Evolutionary conservation across 805 yeast genomes (phyloP).

Genomic region (Wickerhamiella galacta): DNA sequence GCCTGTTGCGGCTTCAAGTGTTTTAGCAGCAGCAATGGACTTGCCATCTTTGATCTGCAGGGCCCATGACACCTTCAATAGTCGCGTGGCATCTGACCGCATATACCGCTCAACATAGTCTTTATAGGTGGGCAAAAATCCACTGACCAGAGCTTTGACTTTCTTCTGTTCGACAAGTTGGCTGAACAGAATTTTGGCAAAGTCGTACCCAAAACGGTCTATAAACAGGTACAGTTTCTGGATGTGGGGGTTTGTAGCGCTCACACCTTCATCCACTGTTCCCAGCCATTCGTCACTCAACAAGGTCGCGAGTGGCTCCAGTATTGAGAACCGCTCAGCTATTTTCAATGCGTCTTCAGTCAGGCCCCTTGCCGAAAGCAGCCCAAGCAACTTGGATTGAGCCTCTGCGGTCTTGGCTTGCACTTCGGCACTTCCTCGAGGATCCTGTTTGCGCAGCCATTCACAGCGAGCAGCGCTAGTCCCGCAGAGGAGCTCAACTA

Average conservation of each 20-base stretch:
- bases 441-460: conserved; percentile 7
- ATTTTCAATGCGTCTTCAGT: conserved; percentile 40
- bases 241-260: neutral
- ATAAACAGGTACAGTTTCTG: conserved; percentile 14
- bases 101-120: conserved; percentile 37
- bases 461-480: conserved; percentile 12
- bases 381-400: conserved; percentile 29
- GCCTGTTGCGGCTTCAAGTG: conserved; percentile 25
- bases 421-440: conserved; percentile 6
- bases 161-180: conserved; percentile 39
- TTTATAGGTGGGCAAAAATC: conserved; percentile 34
- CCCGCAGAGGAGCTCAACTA: conserved; percentile 30
- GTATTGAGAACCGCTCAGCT: conserved; percentile 51
- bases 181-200: conserved; percentile 48
- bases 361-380: conserved; percentile 19
- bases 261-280: neutral
- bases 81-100: conserved; percentile 14
- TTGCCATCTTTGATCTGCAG: conserved; percentile 37
- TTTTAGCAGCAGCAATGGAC: conserved; percentile 33
- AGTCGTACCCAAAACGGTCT: conserved; percentile 46
- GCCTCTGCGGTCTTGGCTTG: conserved; percentile 9
- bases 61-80: conserved; percentile 48
- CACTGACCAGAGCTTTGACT: conserved; percentile 36
- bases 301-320: conserved; percentile 42
- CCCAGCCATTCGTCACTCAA: conserved; percentile 28